Evolutionary conservation across 208 protist genomes (phyloP), one percentile per base, ranked within the genome.

Genomic region (Leptomonas seymouri): DNA sequence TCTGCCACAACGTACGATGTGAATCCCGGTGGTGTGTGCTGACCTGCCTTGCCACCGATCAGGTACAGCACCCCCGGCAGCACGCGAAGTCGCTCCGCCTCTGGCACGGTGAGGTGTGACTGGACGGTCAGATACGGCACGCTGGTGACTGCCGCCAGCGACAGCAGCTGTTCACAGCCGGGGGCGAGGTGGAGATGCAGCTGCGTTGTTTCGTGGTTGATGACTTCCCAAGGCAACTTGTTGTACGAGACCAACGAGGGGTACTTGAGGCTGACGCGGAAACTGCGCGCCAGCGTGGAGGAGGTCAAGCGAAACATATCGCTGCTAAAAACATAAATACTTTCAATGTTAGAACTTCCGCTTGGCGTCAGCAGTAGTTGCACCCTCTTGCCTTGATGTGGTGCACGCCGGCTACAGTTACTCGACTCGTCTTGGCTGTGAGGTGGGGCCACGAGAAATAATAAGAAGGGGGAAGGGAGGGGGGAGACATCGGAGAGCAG

Each of bases 181-280:
- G 89, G 87, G 21, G 85, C 83, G 2, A 94, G 66, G 57, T 92
- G 85, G 78, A 88, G 85, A 74, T 96, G 91, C 61, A 94, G 79
- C 30, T 81, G 63, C 11, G 84, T 73, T 3, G 81, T 86, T 50
- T 93, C 87, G 67, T 90, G 86, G 56, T 86, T 86, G 11, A 96
- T 54, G 15, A 87, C 65, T 72, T 96, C 85, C 91, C 91, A 96
- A 49, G 91, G 91, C 16, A 96, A 76, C 69, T 93, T 94, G 71
- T 96, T 94, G 78, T 96, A 96, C 16, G 91, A 94, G 39, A 96
- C 87, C 27, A 96, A 61, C 0, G 89, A 80, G 4, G 91, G 91
- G 55, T 91, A 96, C 81, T 96, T 96, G 48, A 92, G 78, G 51
- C 79, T 93, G 60, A 72, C 76, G 50, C 86, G 86, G 57, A 86